A percentile compares a stretch with the other conserved stretches of the same genome.
Conservation (phyloP, 1,139 yeast species). For the Candida labiduridarum region DNA sequence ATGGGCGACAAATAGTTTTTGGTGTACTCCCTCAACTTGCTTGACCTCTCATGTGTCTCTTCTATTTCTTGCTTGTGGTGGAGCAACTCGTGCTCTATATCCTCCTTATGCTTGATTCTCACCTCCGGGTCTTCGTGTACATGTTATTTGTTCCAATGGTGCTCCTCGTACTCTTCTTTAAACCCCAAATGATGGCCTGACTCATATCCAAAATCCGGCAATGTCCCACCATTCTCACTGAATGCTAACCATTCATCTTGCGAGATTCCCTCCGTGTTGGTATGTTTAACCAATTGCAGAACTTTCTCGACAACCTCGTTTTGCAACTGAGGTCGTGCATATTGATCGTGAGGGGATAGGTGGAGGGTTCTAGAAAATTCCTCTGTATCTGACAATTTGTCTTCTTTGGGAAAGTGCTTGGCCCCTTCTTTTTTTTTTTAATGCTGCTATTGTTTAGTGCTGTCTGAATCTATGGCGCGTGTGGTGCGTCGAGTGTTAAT, state of each 20-base stretch:
- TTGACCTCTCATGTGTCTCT: conserved; percentile 57
- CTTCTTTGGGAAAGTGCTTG: no score
- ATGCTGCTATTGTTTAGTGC: no score
- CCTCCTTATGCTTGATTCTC: conserved; percentile 78
- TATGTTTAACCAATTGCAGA: conserved; percentile 60
- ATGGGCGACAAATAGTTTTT: conserved; percentile 35
- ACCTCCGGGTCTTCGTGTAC: conserved; percentile 82
- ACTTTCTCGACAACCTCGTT: conserved; percentile 29
- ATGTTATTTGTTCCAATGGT: conserved; percentile 91
- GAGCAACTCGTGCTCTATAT: conserved; percentile 82
- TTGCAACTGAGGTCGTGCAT: no score
- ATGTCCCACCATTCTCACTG: conserved; percentile 61
- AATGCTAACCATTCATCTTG: conserved; percentile 75
- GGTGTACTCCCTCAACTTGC: conserved; percentile 41
- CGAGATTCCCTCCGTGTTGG: conserved; percentile 66
- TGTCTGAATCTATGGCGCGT: no score
- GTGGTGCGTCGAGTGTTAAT: no score
- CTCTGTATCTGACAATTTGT: no score
- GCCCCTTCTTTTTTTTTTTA: no score
- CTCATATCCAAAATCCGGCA: conserved; percentile 93
- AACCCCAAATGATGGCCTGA: conserved; percentile 98
- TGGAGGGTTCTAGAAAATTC: no score
- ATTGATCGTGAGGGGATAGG: no score
- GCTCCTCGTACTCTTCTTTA: conserved; percentile 90
- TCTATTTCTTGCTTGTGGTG: conserved; percentile 90